A percentile compares a stretch with the other conserved stretches of the same genome.
Conservation (phyloP, 2,329 filamentous ascomycete species). For the Xylaria sp. region DNA sequence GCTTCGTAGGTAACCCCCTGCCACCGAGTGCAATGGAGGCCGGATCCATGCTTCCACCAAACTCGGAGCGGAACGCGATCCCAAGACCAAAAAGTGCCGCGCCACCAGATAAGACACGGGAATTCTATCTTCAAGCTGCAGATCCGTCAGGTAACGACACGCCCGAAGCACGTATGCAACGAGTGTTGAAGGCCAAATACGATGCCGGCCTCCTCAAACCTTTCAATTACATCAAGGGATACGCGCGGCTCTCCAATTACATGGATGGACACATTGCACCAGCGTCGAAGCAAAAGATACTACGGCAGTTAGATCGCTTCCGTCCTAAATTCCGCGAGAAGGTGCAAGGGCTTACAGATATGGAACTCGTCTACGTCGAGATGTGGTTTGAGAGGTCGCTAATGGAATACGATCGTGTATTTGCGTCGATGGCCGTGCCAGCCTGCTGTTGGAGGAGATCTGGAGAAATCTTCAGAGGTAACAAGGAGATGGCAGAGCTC, state of each 20-base stretch:
- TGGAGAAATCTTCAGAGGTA: constrained; percentile 95
- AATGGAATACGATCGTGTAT: constrained; percentile 98
- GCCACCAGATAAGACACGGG: constrained; percentile 77
- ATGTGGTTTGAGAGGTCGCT: constrained; percentile 99
- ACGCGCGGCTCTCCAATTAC: constrained; percentile 87
- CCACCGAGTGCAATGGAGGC: constrained; percentile 53
- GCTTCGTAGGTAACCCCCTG: constrained; percentile 55
- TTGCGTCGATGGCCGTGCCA: constrained; percentile 98
- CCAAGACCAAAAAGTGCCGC: constrained; percentile 70
- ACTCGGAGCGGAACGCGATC: constrained; percentile 63
- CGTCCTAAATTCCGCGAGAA: constrained; percentile 95
- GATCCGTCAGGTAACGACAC: constrained; percentile 88
- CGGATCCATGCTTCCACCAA: constrained; percentile 62
- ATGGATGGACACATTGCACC: constrained; percentile 90
- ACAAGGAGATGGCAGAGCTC: constrained; percentile 98
- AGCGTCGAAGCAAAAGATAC: constrained; percentile 86
- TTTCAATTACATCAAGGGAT: constrained; percentile 98
- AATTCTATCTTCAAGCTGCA: constrained; percentile 97
- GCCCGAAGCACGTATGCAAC: constrained; percentile 94
- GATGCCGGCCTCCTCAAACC: constrained; percentile 94
- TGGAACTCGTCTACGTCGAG: constrained; percentile 93
- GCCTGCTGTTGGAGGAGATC: constrained; percentile 97
- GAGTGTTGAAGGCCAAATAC: constrained; percentile 93
- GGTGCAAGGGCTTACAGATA: constrained; percentile 90
- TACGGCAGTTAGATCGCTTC: constrained; percentile 91